Evolutionary conservation across 1,284 basidiomycete genomes (phyloP).

Genomic region (Microbotryum saponariae): DNA sequence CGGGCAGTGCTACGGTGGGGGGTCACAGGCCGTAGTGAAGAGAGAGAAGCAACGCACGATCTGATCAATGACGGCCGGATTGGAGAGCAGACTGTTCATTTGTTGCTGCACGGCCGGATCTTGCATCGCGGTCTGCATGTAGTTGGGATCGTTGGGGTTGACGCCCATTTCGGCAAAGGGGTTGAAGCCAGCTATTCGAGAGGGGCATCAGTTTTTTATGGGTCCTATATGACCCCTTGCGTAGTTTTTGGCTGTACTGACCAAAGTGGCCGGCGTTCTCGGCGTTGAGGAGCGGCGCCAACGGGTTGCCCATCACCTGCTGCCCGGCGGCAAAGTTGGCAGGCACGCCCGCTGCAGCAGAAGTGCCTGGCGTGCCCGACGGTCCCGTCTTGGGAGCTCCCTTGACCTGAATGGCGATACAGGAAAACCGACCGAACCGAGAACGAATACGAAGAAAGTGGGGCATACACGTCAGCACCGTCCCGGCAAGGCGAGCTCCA

Average conservation of each 20-base stretch:
- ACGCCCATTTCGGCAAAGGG: constrained; percentile 78
- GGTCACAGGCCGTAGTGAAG: background rate
- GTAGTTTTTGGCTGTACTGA: constrained; percentile 20
- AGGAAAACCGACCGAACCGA: background rate
- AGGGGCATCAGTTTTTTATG: no score
- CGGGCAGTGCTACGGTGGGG: background rate
- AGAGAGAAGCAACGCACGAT: constrained; percentile 36
- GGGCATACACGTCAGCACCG: background rate
- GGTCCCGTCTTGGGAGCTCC: constrained; percentile 13
- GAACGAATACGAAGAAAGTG: background rate
- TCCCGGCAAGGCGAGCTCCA: background rate
- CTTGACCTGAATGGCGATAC: constrained; percentile 19
- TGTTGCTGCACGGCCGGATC: constrained; percentile 70
- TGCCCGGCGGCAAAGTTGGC: constrained; percentile 44
- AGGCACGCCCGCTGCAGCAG: constrained; percentile 66
- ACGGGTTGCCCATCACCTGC: constrained; percentile 39
- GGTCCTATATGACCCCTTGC: no score
- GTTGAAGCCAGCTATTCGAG: constrained; percentile 57
- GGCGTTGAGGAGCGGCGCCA: constrained; percentile 41
- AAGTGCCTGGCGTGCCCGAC: constrained; percentile 34
- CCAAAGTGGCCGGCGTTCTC: constrained; percentile 33
- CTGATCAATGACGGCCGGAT: constrained; percentile 73
- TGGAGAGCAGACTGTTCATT: constrained; percentile 65
- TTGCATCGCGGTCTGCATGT: constrained; percentile 75
- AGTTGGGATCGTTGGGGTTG: constrained; percentile 72